These are phyloP conservation scores for Terfezia claveryi DNA, from an alignment of 495 filamentous ascomycete species.

Conservation along the genomic window DNA sequence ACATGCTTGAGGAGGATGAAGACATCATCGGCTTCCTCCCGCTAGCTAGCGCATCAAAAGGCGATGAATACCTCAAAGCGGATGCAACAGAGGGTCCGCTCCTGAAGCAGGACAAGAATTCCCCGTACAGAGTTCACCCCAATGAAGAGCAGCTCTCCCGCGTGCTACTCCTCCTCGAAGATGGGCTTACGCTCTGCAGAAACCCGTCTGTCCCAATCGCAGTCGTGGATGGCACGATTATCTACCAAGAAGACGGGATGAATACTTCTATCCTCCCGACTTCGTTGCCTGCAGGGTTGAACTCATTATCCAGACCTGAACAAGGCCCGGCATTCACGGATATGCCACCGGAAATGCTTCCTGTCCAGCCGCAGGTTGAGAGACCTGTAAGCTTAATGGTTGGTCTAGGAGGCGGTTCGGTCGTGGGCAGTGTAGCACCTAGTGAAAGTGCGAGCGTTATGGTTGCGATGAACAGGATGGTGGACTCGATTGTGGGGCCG, in stretches of 20 bases:
- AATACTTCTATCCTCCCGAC: background rate
- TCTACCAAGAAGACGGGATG: constrained; percentile 10
- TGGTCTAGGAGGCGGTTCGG: background rate
- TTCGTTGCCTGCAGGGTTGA: background rate
- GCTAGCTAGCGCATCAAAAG: constrained; percentile 21
- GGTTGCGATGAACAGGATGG: constrained; percentile 34
- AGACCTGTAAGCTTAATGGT: background rate
- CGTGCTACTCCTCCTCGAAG: constrained; percentile 43
- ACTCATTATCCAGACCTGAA: background rate
- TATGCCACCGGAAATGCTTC: background rate
- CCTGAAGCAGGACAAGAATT: constrained; percentile 20
- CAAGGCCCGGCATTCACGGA: background rate
- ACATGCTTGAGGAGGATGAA: constrained; percentile 58
- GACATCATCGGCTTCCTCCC: constrained; percentile 55
- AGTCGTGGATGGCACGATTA: constrained; percentile 30
- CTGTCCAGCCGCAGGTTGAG: background rate
- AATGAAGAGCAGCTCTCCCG: constrained; percentile 52
- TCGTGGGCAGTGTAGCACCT: background rate
- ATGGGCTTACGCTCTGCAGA: constrained; percentile 36
- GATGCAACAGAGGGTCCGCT: background rate
- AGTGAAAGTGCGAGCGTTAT: background rate
- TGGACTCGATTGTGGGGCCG: constrained; percentile 40
- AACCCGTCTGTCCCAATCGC: constrained; percentile 19
- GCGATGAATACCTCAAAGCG: constrained; percentile 17
- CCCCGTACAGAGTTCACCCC: constrained; percentile 34